A percentile compares a stretch with the other conserved stretches of the same genome.
Evolutionary conservation across 2,329 filamentous ascomycete genomes (phyloP).

Genomic region (Aureobasidium lini): DNA sequence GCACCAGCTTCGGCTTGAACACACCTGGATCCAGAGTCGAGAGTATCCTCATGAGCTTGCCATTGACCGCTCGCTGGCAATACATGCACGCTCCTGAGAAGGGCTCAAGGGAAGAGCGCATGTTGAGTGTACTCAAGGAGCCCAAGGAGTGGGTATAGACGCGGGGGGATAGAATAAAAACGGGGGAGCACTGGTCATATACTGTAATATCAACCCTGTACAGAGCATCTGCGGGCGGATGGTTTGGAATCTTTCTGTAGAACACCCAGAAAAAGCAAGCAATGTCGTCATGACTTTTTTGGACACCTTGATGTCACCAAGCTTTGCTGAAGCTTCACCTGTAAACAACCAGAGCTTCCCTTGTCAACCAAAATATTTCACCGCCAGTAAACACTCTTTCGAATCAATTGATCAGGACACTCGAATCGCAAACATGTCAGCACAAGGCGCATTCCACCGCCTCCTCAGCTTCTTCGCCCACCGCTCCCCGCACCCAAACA

Average conservation of each 20-base stretch:
- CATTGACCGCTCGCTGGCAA: constrained; percentile 84
- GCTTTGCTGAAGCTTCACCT: background rate
- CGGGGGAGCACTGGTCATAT: background rate
- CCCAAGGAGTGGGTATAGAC: constrained; percentile 53
- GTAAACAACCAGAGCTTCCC: background rate
- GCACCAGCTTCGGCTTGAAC: constrained; percentile 88
- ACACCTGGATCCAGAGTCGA: constrained; percentile 87
- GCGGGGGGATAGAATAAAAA: background rate
- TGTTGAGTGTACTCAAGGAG: constrained; percentile 63
- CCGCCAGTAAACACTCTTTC: background rate
- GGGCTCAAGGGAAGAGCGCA: constrained; percentile 66
- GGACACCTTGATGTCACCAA: background rate
- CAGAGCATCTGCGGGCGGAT: constrained; percentile 12
- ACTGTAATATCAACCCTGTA: constrained; percentile 4
- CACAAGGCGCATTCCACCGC: constrained; percentile 27
- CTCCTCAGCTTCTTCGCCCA: constrained; percentile 31
- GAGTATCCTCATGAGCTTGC: constrained; percentile 95
- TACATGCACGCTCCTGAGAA: constrained; percentile 87
- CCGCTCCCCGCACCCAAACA: constrained; percentile 22
- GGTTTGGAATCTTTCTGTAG: background rate
- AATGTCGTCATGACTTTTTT: constrained; percentile 9
- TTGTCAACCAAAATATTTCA: background rate
- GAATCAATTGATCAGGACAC: background rate
- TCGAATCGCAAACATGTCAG: constrained; percentile 11
- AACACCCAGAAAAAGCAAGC: background rate